phyloP scores from a whole-genome alignment of 176 grass and related monocot genomes.

The Oryza meridionalis region DNA sequence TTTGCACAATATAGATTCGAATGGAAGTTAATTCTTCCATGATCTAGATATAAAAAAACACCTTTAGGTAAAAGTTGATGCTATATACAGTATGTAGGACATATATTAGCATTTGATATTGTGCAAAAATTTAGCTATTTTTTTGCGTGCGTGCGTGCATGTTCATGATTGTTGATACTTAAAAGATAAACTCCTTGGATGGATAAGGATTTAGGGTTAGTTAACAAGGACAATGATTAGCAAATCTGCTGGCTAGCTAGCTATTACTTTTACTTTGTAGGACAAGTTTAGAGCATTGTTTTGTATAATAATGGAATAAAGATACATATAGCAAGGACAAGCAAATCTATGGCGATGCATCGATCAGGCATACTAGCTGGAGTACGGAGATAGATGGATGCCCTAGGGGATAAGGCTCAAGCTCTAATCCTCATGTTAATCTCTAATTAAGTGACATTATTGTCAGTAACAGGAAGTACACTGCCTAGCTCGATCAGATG shows the following conservation, averaged over 20 bases:
- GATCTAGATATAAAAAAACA: too few species aligned
- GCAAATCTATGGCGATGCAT: not conserved
- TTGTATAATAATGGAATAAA: conserved; percentile 22
- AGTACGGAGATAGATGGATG: not conserved
- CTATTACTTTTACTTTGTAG: conserved; percentile 14
- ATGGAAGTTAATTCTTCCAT: too few species aligned
- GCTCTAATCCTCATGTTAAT: not conserved
- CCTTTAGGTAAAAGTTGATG: too few species aligned
- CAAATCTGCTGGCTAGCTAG: not conserved
- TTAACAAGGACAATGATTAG: conserved; percentile 23
- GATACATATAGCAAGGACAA: conserved; percentile 11
- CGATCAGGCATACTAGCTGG: not conserved
- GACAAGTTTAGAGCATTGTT: conserved; percentile 40
- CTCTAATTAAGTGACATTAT: not conserved
- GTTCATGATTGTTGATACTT: conserved; percentile 38
- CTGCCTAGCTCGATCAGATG: not conserved
- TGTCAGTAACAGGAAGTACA: not conserved
- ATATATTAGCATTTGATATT: not conserved
- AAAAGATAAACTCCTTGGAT: conserved; percentile 22
- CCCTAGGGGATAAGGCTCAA: conserved; percentile 3
- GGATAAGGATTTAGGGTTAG: conserved; percentile 47
- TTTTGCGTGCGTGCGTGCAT: conserved; percentile 25
- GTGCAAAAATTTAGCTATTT: not conserved
- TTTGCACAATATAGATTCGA: too few species aligned
- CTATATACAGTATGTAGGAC: too few species aligned